Conservation (phyloP, 371 early-diverging fungal species). For the Funneliformis caledonium region DNA sequence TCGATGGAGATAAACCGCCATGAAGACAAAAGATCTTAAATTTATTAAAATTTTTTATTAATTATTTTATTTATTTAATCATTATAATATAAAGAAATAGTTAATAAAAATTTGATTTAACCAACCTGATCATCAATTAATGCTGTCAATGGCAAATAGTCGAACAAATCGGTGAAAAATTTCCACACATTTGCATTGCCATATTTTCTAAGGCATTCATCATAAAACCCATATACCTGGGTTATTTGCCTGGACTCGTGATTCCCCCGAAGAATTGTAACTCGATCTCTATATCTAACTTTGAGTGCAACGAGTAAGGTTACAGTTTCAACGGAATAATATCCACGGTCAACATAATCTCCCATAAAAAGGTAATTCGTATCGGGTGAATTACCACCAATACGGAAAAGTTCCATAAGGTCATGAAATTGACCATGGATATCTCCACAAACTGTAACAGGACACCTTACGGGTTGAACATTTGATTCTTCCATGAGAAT, state of each 20-base stretch:
- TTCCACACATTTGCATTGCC: constrained; percentile 99
- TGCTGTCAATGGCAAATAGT: constrained; percentile 97
- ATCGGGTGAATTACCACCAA: constrained; percentile 97
- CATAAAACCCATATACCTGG: constrained; percentile 99
- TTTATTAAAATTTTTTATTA: constrained; percentile 38
- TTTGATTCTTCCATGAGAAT: constrained; percentile 95
- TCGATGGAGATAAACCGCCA: constrained; percentile 98
- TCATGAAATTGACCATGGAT: constrained; percentile 99
- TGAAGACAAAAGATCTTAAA: constrained; percentile 96
- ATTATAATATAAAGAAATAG: neutral
- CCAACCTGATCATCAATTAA: constrained; percentile 86
- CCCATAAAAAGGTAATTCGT: constrained; percentile 99
- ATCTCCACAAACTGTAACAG: constrained; percentile 99
- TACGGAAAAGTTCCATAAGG: constrained; percentile 96
- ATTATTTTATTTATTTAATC: neutral
- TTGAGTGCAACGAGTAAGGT: constrained; percentile 96
- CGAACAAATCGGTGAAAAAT: constrained; percentile 98
- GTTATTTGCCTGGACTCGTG: constrained; percentile 99
- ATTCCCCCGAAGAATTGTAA: constrained; percentile 99
- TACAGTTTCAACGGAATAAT: constrained; percentile 99
- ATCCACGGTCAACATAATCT: constrained; percentile 99
- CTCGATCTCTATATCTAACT: constrained; percentile 92
- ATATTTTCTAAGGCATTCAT: constrained; percentile 99
- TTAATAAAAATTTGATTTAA: neutral
- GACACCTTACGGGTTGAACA: constrained; percentile 93